These are phyloP conservation scores for Alternaria sp. DNA, from an alignment of 2,329 filamentous ascomycete species.

Conservation along the genomic window DNA sequence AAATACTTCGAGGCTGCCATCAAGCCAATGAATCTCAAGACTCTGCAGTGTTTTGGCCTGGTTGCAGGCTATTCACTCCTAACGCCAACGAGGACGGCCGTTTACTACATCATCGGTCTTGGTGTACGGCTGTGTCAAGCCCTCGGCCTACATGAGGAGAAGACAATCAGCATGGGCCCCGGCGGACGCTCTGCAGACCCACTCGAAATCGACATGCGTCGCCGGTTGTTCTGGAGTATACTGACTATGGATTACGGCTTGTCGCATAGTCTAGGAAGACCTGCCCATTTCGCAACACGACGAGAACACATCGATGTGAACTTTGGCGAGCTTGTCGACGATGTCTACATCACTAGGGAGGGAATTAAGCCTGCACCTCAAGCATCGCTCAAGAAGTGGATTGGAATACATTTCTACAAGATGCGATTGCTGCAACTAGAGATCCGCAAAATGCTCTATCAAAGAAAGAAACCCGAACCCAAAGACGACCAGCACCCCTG, in stretches of 20 bases:
- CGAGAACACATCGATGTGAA: slow-evolving; percentile 84
- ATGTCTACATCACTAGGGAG: slow-evolving; percentile 79
- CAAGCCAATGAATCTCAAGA: slow-evolving; percentile 86
- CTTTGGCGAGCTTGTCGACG: slow-evolving; percentile 83
- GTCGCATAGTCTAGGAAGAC: slow-evolving; percentile 85
- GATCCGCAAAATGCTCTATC: slow-evolving; percentile 84
- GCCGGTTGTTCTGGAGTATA: slow-evolving; percentile 87
- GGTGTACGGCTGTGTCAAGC: slow-evolving; percentile 89
- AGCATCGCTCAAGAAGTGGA: slow-evolving; percentile 81
- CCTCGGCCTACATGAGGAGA: slow-evolving; percentile 85
- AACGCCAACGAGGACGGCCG: slow-evolving; percentile 88
- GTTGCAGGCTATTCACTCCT: slow-evolving; percentile 91
- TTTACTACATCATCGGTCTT: slow-evolving; percentile 91
- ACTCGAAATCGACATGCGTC: slow-evolving; percentile 85
- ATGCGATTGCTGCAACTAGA: slow-evolving; percentile 90
- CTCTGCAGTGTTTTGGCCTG: slow-evolving; percentile 86
- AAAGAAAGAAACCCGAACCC: slow-evolving; percentile 80
- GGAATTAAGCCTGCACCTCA: slow-evolving; percentile 76
- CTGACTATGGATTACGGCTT: slow-evolving; percentile 88
- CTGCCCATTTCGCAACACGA: slow-evolving; percentile 82
- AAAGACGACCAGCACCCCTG: slow-evolving; percentile 83
- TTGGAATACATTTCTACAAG: slow-evolving; percentile 91
- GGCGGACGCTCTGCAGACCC: slow-evolving; percentile 69
- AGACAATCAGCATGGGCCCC: slow-evolving; percentile 75
- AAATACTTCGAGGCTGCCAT: slow-evolving; percentile 83